Evolutionary conservation across 2,329 filamentous ascomycete species (phyloP), one percentile per base, ranked within the genome.

Genomic region (Emmonsia crescens): DNA sequence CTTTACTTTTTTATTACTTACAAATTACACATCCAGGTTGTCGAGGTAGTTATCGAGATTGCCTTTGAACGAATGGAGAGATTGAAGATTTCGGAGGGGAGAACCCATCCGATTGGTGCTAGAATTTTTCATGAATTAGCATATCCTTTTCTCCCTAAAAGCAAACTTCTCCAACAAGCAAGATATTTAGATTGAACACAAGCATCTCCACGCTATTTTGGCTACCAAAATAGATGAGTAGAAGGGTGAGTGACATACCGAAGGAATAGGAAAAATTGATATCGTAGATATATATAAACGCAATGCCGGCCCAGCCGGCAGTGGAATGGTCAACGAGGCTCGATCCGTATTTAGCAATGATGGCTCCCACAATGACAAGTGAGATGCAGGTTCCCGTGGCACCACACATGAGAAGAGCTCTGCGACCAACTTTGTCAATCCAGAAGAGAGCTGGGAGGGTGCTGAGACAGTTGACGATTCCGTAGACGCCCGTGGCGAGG

Each of bases 11-110:
- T 55, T 29, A n/a, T 27, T 44, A 66, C 72, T 59, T 61, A 74
- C 72, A 75, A 75, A 55, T 74, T 74, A 38, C 72, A 74, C 72
- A 74, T 74, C 72, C 72, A 74, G 19, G 72, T 74, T 5, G 72
- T 71, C 1, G 72, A 75, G 3, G 72, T 75, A 5, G 72, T 74
- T 46, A 75, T 73, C 0, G 72, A 74, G 24, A 75, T 72, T 5
- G 72, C 73, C 59, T 75, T 75, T 54, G 71, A 73, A 8, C 74
- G 68, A 21, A 74, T 74, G 0, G 71, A 72, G 4, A 73, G 70
- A 49, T 74, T 74, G 64, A 75, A 76, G 9, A 76, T 73, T 61
- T 76, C 74, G 1, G 72, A 73, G 5, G 72, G 71, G n/a, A 76
- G 67, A 42, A 76, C 72, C 73, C 74, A 75, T 38, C 70, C 71